Evolutionary conservation across 1,139 yeast genomes (phyloP).

Genomic region (Suhomyces bribrorum): DNA sequence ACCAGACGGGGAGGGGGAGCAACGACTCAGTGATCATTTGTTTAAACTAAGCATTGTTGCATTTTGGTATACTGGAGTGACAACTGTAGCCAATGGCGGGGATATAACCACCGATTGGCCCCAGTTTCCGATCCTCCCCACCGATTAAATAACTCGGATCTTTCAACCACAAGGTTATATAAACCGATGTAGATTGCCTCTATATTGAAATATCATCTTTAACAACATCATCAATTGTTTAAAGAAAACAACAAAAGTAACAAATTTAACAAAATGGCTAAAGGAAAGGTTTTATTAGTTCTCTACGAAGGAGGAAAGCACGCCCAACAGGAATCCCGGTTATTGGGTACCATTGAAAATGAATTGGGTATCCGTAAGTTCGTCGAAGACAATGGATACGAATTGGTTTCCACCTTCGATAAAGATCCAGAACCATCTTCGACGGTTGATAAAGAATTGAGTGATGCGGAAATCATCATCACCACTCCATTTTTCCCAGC

Average conservation of each 20-base stretch:
- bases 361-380: constrained; percentile 71
- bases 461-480: constrained; percentile 73
- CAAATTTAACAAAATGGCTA: constrained; percentile 14
- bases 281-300: constrained; percentile 54
- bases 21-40: background rate
- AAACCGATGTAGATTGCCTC: background rate
- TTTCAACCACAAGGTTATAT: background rate
- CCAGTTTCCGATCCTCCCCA: background rate
- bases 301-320: constrained; percentile 57
- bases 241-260: background rate
- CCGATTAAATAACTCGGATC: constrained; percentile 5
- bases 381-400: constrained; percentile 68
- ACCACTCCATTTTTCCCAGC: constrained; percentile 88
- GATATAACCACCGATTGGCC: background rate
- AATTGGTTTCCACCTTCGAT: constrained; percentile 62
- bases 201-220: background rate
- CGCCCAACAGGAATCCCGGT: constrained; percentile 59
- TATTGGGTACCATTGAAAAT: constrained; percentile 73
- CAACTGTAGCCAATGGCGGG: constrained; percentile 1
- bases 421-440: constrained; percentile 66
- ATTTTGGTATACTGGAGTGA: background rate
- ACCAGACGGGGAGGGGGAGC: too few relatives aligned
- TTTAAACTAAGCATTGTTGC: background rate
- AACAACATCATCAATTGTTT: background rate
- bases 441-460: constrained; percentile 62